These are phyloP conservation scores for Lyophyllum atratum DNA, from an alignment of 768 basidiomycete species.

Conservation along the genomic window DNA sequence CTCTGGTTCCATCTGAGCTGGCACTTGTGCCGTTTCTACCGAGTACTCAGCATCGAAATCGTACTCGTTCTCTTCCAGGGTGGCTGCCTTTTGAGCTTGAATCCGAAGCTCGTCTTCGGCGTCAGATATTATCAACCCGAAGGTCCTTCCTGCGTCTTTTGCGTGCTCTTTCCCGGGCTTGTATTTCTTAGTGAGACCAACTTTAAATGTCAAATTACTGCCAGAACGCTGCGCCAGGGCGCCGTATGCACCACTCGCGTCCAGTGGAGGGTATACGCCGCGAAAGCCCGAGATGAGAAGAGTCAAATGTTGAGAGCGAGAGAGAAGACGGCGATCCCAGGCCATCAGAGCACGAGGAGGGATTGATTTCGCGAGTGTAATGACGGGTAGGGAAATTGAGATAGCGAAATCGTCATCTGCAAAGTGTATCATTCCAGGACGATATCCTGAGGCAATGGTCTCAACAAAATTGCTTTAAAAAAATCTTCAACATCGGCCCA, in stretches of 20 bases:
- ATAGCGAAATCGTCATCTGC: conserved; percentile 53
- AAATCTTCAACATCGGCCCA: too few species aligned
- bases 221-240: conserved; percentile 34
- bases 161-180: conserved; percentile 59
- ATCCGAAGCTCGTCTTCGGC: conserved; percentile 40
- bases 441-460: conserved; percentile 55
- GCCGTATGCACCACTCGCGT: conserved; percentile 41
- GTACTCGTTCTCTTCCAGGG: conserved; percentile 27
- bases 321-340: conserved; percentile 69
- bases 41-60: conserved; percentile 22
- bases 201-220: conserved; percentile 50
- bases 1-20: conserved; percentile 22
- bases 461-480: conserved; percentile 57
- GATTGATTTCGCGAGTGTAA: conserved; percentile 51
- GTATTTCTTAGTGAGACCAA: conserved; percentile 61
- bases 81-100: conserved; percentile 32
- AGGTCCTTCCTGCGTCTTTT: conserved; percentile 48
- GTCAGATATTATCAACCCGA: conserved; percentile 46
- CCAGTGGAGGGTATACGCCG: conserved; percentile 54
- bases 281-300: conserved; percentile 63
- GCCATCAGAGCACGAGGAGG: conserved; percentile 69
- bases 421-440: conserved; percentile 59
- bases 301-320: conserved; percentile 57
- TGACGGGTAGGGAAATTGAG: conserved; percentile 58
- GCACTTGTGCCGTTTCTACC: conserved; percentile 9